Base-by-base conservation (phyloP, 2,329 filamentous ascomycete genomes). In the Monosporascus ibericus region DNA sequence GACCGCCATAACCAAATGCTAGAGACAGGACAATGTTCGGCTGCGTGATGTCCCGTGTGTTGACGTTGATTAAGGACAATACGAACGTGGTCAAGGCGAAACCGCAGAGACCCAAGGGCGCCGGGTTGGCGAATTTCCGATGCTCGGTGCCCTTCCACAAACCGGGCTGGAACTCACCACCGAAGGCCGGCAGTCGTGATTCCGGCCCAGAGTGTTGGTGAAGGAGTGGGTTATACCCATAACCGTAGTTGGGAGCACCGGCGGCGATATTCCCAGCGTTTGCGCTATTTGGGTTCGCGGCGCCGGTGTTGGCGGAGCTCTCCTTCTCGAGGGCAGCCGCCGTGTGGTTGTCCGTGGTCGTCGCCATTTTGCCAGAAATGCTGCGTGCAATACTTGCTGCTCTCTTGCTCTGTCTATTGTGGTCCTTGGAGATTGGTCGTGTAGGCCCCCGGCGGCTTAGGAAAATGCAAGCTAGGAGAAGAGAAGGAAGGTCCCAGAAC, bases 21-120 rank as follows among this genome's bases (percentile, higher is more conserved):
- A 86, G 72, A 14, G 82, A 80, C 9, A 91, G 76, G 44, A 86
- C 83, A 51, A 92, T 79, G 65, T 84, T 87, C 47, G 87, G 84
- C 3, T 66, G 68, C 1, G 70, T 70, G 51, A 91, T 74, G 52
- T 76, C 78, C 14, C 84, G 79, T 3, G 84, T 74, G 50, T 81
- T 75, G 70, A 90, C 76, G 74, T 92, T 92, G 72, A 92, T 77
- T 62, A 80, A 75, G 30, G 86, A 88, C 48, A 92, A 79, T 38
- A 92, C 82, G 68, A 92, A 92, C 14, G 88, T 92, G 50, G 88
- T 92, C 65, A 92, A 76, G 57, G 88, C 89, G 75, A 92, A 92
- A 67, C 86, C 88, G 56, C 76, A 81, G 48, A 92, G 81, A 58
- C 89, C 88, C 39, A 92, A 78, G 30, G 88, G 88, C 50, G 86